Conservation (phyloP, 164 flowering plant species). For the Litsea cubeba region DNA sequence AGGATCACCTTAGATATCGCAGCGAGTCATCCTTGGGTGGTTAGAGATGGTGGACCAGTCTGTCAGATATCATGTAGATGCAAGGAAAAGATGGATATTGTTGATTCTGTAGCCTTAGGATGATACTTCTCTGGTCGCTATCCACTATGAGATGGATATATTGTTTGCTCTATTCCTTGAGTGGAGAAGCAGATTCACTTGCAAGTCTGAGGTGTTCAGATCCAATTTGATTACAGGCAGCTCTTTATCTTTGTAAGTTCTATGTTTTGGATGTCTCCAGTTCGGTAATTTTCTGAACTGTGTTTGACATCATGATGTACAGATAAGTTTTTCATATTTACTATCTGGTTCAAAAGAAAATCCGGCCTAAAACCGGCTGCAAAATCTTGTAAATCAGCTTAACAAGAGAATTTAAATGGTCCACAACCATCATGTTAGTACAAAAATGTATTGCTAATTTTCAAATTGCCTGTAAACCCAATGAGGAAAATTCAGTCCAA, state of each 20-base stretch:
- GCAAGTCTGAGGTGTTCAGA: too few species aligned
- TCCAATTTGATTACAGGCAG: not conserved
- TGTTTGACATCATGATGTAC: too few species aligned
- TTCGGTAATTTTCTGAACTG: not conserved
- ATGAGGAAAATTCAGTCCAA: too few species aligned
- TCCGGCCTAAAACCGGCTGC: too few species aligned
- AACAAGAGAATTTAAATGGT: too few species aligned
- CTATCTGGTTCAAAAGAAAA: too few species aligned
- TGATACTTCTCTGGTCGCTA: not conserved
- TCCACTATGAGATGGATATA: not conserved
- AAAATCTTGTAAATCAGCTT: too few species aligned
- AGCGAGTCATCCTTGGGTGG: slow-evolving; percentile 68
- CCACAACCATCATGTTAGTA: too few species aligned
- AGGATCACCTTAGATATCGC: slow-evolving; percentile 56
- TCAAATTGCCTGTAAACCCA: too few species aligned
- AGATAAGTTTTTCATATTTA: too few species aligned
- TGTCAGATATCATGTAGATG: slow-evolving; percentile 73
- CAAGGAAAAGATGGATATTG: slow-evolving; percentile 12
- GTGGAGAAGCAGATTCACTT: not conserved
- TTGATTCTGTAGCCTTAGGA: not conserved
- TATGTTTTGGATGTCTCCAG: not conserved
- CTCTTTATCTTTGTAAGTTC: not conserved
- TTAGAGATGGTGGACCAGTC: slow-evolving; percentile 62
- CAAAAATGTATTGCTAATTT: too few species aligned
- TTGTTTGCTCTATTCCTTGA: not conserved